phyloP scores from a whole-genome alignment of 1,139 yeast species.

The Suhomyces anneliseae region DNA sequence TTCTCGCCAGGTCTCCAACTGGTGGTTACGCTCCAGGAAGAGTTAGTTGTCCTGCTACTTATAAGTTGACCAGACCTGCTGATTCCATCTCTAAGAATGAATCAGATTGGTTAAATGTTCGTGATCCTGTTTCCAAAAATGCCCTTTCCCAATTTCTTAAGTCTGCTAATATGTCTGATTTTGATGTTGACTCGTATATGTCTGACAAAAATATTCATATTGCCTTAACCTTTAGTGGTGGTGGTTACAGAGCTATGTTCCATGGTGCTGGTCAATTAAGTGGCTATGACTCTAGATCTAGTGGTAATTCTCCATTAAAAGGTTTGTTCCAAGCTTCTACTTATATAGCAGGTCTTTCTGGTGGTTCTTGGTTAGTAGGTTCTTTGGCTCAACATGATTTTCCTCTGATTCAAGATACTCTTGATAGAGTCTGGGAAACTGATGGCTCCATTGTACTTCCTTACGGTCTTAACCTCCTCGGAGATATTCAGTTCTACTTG shows the following conservation, averaged over 20 bases:
- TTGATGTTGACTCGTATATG: slow-evolving; percentile 19
- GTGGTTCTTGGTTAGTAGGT: slow-evolving; percentile 25
- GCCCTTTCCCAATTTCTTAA: slow-evolving; percentile 41
- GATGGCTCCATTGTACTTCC: slow-evolving; percentile 43
- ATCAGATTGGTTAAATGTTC: slow-evolving; percentile 36
- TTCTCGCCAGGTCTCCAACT: neutral
- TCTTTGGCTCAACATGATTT: slow-evolving; percentile 19
- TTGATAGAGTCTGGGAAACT: slow-evolving; percentile 19
- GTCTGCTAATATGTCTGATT: slow-evolving; percentile 17
- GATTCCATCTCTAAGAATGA: slow-evolving; percentile 35
- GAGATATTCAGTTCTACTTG: slow-evolving; percentile 12
- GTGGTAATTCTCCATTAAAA: slow-evolving; percentile 31
- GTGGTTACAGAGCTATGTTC: slow-evolving; percentile 90
- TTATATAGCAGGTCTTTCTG: slow-evolving; percentile 24
- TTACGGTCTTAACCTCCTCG: slow-evolving; percentile 34
- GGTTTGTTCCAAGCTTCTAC: slow-evolving; percentile 24
- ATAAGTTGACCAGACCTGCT: slow-evolving; percentile 24
- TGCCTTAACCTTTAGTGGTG: slow-evolving; percentile 86
- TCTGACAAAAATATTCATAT: slow-evolving; percentile 40
- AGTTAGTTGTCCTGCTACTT: slow-evolving; percentile 44
- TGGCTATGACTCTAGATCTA: slow-evolving; percentile 70
- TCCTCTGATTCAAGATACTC: slow-evolving; percentile 16
- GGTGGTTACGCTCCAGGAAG: slow-evolving; percentile 56
- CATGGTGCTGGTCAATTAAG: slow-evolving; percentile 82
- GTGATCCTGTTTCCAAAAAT: slow-evolving; percentile 54